Evolutionary conservation across 148 eudicot genomes (phyloP).

Genomic region (Diospyros lotus): DNA sequence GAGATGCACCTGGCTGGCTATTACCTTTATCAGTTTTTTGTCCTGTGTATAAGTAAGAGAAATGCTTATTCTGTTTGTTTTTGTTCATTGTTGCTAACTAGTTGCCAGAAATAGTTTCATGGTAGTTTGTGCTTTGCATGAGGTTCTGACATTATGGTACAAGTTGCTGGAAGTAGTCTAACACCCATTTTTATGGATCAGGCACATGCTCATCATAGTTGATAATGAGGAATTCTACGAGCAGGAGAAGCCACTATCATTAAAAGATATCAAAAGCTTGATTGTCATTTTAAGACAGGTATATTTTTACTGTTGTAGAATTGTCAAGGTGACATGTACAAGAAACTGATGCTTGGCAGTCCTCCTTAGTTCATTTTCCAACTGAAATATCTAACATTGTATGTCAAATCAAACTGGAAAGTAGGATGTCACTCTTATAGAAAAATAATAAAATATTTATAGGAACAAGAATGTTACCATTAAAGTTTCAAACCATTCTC

Average conservation of each 20-base stretch:
- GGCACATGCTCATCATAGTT: slow-evolving; percentile 98
- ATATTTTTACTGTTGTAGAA: slow-evolving; percentile 9
- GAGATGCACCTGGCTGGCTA: slow-evolving; percentile 89
- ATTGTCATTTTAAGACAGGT: slow-evolving; percentile 94
- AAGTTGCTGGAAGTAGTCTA: slow-evolving; percentile 6
- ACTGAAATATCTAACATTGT: neutral
- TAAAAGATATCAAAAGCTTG: slow-evolving; percentile 75
- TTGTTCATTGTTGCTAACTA: too few relatives aligned
- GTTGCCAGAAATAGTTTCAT: neutral
- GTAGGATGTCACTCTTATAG: neutral
- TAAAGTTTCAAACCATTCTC: too few relatives aligned
- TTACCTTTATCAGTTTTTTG: slow-evolving; percentile 93
- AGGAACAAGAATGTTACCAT: too few relatives aligned
- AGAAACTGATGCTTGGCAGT: neutral
- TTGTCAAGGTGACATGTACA: neutral
- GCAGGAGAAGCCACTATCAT: slow-evolving; percentile 81
- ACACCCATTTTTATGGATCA: slow-evolving; percentile 27
- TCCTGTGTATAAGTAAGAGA: slow-evolving; percentile 87
- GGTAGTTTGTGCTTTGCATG: neutral
- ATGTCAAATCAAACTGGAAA: slow-evolving; percentile 6
- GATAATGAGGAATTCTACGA: slow-evolving; percentile 98
- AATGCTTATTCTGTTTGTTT: too few relatives aligned
- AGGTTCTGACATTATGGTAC: neutral
- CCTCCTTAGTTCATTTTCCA: neutral
- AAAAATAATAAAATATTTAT: neutral